Evolutionary conservation across 2,329 filamentous ascomycete species (phyloP).

Genomic region (Pyricularia sp.): DNA sequence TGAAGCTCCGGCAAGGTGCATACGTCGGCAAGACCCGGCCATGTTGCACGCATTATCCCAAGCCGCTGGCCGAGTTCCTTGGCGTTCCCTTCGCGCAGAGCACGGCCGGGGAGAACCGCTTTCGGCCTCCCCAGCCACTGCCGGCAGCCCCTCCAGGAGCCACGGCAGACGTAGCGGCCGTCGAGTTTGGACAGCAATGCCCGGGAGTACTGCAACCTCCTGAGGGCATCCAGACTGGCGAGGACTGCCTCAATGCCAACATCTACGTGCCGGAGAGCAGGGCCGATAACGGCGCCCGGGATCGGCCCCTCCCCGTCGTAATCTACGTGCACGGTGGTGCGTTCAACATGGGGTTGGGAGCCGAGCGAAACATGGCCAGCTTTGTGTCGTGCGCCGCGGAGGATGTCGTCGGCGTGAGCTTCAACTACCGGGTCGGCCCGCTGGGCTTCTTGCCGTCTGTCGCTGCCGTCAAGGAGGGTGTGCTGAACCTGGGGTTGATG

Average conservation of each 20-base stretch:
- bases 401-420: conserved; percentile 47
- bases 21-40: conserved; percentile 22
- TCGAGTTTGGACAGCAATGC: conserved; percentile 27
- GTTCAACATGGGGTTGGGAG: conserved; percentile 46
- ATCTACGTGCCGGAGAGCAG: conserved; percentile 29
- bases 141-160: conserved; percentile 7
- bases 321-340: conserved; percentile 55
- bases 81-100: conserved; percentile 39
- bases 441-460: conserved; percentile 59
- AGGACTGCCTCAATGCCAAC: conserved; percentile 45
- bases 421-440: conserved; percentile 56
- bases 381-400: conserved; percentile 47
- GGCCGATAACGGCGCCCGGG: background rate
- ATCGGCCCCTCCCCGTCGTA: conserved; percentile 33
- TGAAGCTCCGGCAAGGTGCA: conserved; percentile 27
- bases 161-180: conserved; percentile 20
- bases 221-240: conserved; percentile 21
- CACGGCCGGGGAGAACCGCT: conserved; percentile 33
- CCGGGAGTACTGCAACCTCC: conserved; percentile 21
- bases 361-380: conserved; percentile 47
- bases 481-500: conserved; percentile 54
- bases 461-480: conserved; percentile 33
- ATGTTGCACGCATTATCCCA: conserved; percentile 16
- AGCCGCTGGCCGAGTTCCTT: conserved; percentile 35
- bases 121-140: conserved; percentile 29